phyloP scores from a whole-genome alignment of 192 early-diverging fungal genomes.

The Pilaira anomala region DNA sequence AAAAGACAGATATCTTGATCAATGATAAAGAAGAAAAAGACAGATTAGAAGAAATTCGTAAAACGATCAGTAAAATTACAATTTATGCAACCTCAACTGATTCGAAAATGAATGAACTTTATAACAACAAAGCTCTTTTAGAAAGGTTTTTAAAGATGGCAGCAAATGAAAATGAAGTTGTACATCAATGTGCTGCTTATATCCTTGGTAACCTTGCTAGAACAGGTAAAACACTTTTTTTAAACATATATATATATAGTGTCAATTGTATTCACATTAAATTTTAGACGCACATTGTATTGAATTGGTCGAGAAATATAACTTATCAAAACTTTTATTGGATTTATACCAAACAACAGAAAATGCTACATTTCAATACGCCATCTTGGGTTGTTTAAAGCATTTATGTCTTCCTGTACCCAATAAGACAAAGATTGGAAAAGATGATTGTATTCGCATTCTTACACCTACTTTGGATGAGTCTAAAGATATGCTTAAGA shows the following conservation, averaged over 20 bases:
- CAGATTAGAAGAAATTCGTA: slow-evolving; percentile 42
- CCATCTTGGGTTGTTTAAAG: slow-evolving; percentile 61
- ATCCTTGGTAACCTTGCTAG: slow-evolving; percentile 71
- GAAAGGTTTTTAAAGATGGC: slow-evolving; percentile 45
- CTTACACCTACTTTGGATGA: slow-evolving; percentile 40
- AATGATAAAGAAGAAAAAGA: slow-evolving; percentile 45
- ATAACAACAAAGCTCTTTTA: slow-evolving; percentile 41
- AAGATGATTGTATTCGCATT: slow-evolving; percentile 44
- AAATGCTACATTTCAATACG: slow-evolving; percentile 53
- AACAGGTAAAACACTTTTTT: slow-evolving; percentile 50
- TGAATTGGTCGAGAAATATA: slow-evolving; percentile 54
- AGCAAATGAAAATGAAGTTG: slow-evolving; percentile 25
- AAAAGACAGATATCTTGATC: slow-evolving; percentile 36
- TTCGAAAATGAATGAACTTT: slow-evolving; percentile 47
- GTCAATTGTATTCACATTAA: background rate
- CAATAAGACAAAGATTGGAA: slow-evolving; percentile 50
- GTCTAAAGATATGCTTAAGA: slow-evolving; percentile 49
- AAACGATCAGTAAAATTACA: slow-evolving; percentile 42
- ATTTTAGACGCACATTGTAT: slow-evolving; percentile 58
- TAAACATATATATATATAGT: background rate
- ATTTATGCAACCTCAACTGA: slow-evolving; percentile 48
- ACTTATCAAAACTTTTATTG: slow-evolving; percentile 54
- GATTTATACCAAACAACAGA: slow-evolving; percentile 44
- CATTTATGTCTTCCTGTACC: slow-evolving; percentile 61
- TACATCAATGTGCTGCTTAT: slow-evolving; percentile 48